Percentiles rank a stretch among this genome's conserved stretches.
phyloP scores from a whole-genome alignment of 352 stramenopile genomes.

The Phytophthora pisi region DNA sequence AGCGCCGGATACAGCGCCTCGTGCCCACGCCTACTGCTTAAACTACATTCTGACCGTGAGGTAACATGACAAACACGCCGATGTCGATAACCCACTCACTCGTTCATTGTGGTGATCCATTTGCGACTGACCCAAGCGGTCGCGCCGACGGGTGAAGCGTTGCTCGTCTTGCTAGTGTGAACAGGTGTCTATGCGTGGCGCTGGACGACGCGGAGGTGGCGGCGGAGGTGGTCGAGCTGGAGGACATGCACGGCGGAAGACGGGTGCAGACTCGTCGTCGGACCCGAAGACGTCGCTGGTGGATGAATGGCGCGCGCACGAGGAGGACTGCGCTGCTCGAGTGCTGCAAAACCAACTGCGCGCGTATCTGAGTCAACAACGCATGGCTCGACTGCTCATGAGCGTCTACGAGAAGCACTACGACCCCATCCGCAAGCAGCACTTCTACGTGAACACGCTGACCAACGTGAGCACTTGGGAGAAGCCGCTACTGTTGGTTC shows the following conservation, averaged over 20 bases:
- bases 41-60: conserved; percentile 6
- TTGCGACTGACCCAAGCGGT: conserved; percentile 18
- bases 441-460: conserved; percentile 70
- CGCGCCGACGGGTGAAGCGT: conserved; percentile 20
- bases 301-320: conserved; percentile 60
- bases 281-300: conserved; percentile 49
- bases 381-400: conserved; percentile 44
- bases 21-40: conserved; percentile 13
- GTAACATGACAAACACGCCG: conserved; percentile 26
- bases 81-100: conserved; percentile 16
- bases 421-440: conserved; percentile 60
- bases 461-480: conserved; percentile 75
- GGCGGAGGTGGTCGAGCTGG: conserved; percentile 29
- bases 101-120: conserved; percentile 11
- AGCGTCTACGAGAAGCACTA: conserved; percentile 68
- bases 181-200: conserved; percentile 27
- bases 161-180: conserved; percentile 5
- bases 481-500: conserved; percentile 46
- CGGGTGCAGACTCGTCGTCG: conserved; percentile 11
- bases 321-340: conserved; percentile 55
- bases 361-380: conserved; percentile 44
- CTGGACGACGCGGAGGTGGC: conserved; percentile 21
- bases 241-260: conserved; percentile 31
- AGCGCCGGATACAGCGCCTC: conserved; percentile 60
- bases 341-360: conserved; percentile 53